These are phyloP conservation scores for Ogataea saltuana DNA, from an alignment of 805 yeast species.

Conservation along the genomic window DNA sequence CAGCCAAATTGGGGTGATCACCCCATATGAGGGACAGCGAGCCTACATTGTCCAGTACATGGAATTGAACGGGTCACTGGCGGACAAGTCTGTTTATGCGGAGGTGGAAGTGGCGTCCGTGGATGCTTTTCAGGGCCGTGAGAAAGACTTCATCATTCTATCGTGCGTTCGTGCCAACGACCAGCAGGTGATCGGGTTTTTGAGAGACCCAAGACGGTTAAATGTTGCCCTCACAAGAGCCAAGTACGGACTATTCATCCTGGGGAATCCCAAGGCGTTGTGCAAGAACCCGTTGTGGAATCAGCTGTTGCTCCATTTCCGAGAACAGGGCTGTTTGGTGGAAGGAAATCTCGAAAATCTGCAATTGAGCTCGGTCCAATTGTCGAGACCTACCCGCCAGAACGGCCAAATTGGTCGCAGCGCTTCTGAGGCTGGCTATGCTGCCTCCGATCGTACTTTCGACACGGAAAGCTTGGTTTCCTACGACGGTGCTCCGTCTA, in stretches of 20 bases:
- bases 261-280: constrained; percentile 83
- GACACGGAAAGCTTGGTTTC: constrained; percentile 43
- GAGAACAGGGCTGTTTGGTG: constrained; percentile 84
- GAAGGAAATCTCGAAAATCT: constrained; percentile 85
- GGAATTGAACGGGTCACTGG: constrained; percentile 65
- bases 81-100: constrained; percentile 60
- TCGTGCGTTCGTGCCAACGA: constrained; percentile 69
- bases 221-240: constrained; percentile 92
- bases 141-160: constrained; percentile 51
- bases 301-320: constrained; percentile 69
- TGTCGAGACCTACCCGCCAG: constrained; percentile 23
- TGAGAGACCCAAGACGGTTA: constrained; percentile 80
- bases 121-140: constrained; percentile 63
- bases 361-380: constrained; percentile 67
- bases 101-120: constrained; percentile 86
- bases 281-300: constrained; percentile 76
- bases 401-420: constrained; percentile 5
- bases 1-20: constrained; percentile 83
- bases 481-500: constrained; percentile 29
- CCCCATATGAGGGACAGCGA: constrained; percentile 94
- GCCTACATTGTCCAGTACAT: constrained; percentile 78
- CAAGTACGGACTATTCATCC: constrained; percentile 71
- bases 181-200: constrained; percentile 73
- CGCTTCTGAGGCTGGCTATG: constrained; percentile 9
- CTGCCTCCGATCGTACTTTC: constrained; percentile 30